Evolutionary conservation across 352 stramenopile genomes (phyloP).

Genomic region (Albugo laibachii): DNA sequence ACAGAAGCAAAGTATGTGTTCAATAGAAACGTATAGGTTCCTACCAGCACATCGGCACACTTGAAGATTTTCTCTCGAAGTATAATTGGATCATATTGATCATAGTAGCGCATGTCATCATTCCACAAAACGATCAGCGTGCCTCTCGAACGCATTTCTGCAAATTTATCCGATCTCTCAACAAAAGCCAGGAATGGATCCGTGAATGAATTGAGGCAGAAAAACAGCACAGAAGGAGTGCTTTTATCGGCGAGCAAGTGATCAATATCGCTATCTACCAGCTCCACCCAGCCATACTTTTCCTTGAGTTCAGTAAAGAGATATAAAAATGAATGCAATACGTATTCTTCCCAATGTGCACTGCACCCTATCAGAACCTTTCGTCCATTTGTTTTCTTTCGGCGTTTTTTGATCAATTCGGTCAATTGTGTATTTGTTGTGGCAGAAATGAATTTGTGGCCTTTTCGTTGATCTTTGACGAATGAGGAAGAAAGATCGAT

Average conservation of each 20-base stretch:
- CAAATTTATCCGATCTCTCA: constrained; percentile 40
- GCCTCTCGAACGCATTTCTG: constrained; percentile 34
- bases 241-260: neutral
- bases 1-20: constrained; percentile 55
- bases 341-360: constrained; percentile 33
- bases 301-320: constrained; percentile 46
- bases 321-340: constrained; percentile 38
- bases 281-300: constrained; percentile 39
- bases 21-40: constrained; percentile 60
- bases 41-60: constrained; percentile 35
- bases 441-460: too few species aligned
- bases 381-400: constrained; percentile 38
- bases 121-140: constrained; percentile 59
- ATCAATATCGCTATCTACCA: constrained; percentile 30
- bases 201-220: constrained; percentile 57
- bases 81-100: constrained; percentile 41
- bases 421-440: neutral
- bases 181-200: constrained; percentile 34
- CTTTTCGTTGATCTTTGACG: too few species aligned
- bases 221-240: constrained; percentile 45
- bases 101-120: constrained; percentile 61
- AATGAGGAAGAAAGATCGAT: too few species aligned
- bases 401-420: constrained; percentile 32
- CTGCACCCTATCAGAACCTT: constrained; percentile 53
- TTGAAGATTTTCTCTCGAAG: constrained; percentile 46